Evolutionary conservation across 2,329 filamentous ascomycete genomes (phyloP), one percentile per base, ranked within the genome.

Genomic region (Talaromyces pinophilus): DNA sequence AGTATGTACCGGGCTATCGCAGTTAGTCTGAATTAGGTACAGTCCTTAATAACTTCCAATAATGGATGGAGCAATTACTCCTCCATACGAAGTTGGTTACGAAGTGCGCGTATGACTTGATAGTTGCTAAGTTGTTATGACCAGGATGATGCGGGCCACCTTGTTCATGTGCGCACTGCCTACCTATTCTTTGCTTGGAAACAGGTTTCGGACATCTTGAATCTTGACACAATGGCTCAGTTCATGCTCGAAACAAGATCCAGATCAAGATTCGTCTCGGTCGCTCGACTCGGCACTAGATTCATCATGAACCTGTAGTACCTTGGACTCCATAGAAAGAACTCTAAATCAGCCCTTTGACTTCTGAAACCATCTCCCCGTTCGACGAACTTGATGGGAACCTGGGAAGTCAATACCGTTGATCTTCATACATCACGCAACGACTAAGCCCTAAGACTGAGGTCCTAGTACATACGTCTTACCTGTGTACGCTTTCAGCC

Each of bases 31-130:
- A 22, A 48, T 7, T 48, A 55, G 50, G 8, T 8, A 57, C 52
- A 55, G 30, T 40, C 54, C 54, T 57, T 57, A 57, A 40, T 38
- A 57, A 57, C 52, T 17, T 25, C 33, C n/a, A 54, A 8, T 54
- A 54, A 17, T 19, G 40, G 40, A 42, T 8, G 42, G 19, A 42
- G n/a, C n/a, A 44, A 19, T 48, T 46, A 46, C 19, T 22, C 25
- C 48, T 50, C 8, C 46, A 50, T 50, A 15, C 46, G 13, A 22
- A 25, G 13, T 15, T 19, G 19, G 10, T 19, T 1, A 48, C 33
- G 33, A 8, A 35, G 33, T 35, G 33, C 33, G 33, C 6, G 7
- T 10, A 35, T 10, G 33, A 25, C 25, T 3, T 25, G 25, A 25
- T 25, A 1, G 25, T 25, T 7, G 30, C 30, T 30, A 30, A 30